A percentile compares a stretch with the other conserved stretches of the same genome.
These are phyloP conservation scores for Tuber umbilicatum DNA, from an alignment of 495 filamentous ascomycete species.

Conservation along the genomic window DNA sequence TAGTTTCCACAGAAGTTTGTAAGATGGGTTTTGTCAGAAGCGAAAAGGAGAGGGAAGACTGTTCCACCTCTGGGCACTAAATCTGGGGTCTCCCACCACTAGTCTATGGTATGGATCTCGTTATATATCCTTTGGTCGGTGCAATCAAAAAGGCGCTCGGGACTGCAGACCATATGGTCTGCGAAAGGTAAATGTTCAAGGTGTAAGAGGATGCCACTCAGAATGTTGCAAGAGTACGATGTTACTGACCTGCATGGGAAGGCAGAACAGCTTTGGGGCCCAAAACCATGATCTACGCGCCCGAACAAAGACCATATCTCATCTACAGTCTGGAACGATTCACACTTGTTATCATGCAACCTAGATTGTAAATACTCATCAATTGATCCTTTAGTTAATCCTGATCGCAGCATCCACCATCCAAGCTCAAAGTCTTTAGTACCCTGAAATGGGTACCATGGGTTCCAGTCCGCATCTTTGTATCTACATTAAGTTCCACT, in stretches of 20 bases:
- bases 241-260: background rate
- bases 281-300: background rate
- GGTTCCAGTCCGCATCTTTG: background rate
- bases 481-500: background rate
- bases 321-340: background rate
- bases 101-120: constrained; percentile 4
- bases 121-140: background rate
- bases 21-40: constrained; percentile 4
- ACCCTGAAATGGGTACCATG: background rate
- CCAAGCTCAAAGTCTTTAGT: background rate
- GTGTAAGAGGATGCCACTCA: background rate
- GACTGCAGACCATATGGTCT: background rate
- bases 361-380: background rate
- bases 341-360: background rate
- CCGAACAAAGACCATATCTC: background rate
- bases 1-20: constrained; percentile 15
- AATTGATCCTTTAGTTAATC: background rate
- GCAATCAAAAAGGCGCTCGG: background rate
- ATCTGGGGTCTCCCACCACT: constrained; percentile 3
- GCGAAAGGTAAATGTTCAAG: background rate
- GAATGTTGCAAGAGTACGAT: background rate
- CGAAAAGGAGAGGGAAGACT: background rate
- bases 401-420: background rate
- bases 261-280: background rate
- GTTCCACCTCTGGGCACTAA: background rate